A percentile compares a stretch with the other conserved stretches of the same genome.
phyloP scores from a whole-genome alignment of 495 filamentous ascomycete species.

The Evernia prunastri region DNA sequence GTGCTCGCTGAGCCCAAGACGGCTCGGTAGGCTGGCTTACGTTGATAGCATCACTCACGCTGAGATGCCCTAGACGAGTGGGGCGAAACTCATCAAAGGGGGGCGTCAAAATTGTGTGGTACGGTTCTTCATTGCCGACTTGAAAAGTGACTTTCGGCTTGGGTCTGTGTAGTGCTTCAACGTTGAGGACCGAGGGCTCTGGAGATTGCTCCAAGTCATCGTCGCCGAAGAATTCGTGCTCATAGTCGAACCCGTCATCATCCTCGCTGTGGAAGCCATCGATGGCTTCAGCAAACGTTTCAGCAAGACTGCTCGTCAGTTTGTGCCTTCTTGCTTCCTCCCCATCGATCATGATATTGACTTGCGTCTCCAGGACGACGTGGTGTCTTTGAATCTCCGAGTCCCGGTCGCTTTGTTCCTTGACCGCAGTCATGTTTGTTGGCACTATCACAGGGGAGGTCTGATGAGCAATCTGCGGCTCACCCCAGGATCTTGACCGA shows the following conservation, averaged over 20 bases:
- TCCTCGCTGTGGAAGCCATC: slow-evolving; percentile 14
- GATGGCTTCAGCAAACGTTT: slow-evolving; percentile 1
- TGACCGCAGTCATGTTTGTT: neutral
- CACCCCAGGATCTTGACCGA: neutral
- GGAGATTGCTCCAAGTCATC: slow-evolving; percentile 3
- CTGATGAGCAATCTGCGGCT: neutral
- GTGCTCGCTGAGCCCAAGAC: slow-evolving; percentile 19
- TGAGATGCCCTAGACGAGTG: neutral
- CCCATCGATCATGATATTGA: neutral
- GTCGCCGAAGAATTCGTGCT: slow-evolving; percentile 10
- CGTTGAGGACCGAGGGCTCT: neutral
- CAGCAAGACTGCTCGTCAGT: neutral
- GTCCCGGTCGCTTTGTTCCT: neutral
- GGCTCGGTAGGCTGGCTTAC: slow-evolving; percentile 8
- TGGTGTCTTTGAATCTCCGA: neutral
- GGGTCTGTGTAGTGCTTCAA: neutral
- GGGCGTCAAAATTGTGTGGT: neutral
- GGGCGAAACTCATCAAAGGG: slow-evolving; percentile 1
- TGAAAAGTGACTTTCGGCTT: slow-evolving; percentile 2
- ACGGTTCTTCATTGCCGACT: neutral
- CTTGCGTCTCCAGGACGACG: slow-evolving; percentile 10
- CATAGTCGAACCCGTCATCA: slow-evolving; percentile 13
- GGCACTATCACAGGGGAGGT: neutral
- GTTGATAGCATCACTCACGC: slow-evolving; percentile 13
- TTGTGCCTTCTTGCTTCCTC: neutral